A percentile compares a stretch with the other conserved stretches of the same genome.
Evolutionary conservation across 805 yeast genomes (phyloP).

Genomic region (Candida schatavii): DNA sequence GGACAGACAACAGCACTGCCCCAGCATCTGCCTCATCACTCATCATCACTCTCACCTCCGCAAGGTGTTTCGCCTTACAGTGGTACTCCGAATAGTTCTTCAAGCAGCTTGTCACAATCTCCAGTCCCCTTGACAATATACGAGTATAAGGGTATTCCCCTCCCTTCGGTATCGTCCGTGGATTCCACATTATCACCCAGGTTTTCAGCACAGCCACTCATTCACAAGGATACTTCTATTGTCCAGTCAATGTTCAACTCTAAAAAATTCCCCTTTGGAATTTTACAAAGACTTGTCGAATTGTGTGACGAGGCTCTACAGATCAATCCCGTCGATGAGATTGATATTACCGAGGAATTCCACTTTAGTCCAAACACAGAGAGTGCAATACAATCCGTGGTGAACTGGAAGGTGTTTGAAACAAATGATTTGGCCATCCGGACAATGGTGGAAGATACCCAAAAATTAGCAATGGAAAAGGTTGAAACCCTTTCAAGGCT

Average conservation of each 20-base stretch:
- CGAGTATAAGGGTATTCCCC: constrained; percentile 59
- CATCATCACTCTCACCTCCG: constrained; percentile 10
- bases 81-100: constrained; percentile 10
- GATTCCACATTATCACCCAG: constrained; percentile 14
- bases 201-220: constrained; percentile 16
- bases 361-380: constrained; percentile 60
- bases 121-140: constrained; percentile 14
- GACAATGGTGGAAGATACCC: constrained; percentile 65
- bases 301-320: constrained; percentile 72
- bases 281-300: constrained; percentile 54
- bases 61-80: constrained; percentile 7
- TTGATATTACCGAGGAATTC: constrained; percentile 30
- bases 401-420: constrained; percentile 45
- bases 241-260: constrained; percentile 37
- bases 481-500: constrained; percentile 67
- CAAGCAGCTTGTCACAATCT: constrained; percentile 18
- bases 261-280: constrained; percentile 61
- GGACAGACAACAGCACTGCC: constrained; percentile 10
- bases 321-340: constrained; percentile 64
- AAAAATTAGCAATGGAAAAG: constrained; percentile 56
- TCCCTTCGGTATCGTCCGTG: constrained; percentile 29
- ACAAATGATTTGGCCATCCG: constrained; percentile 65
- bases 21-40: constrained; percentile 26
- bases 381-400: constrained; percentile 47
- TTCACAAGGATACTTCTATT: constrained; percentile 10